A percentile compares a stretch with the other conserved stretches of the same genome.
Evolutionary conservation across 2,329 filamentous ascomycete genomes (phyloP).

Genomic region (Truncatella angustata): DNA sequence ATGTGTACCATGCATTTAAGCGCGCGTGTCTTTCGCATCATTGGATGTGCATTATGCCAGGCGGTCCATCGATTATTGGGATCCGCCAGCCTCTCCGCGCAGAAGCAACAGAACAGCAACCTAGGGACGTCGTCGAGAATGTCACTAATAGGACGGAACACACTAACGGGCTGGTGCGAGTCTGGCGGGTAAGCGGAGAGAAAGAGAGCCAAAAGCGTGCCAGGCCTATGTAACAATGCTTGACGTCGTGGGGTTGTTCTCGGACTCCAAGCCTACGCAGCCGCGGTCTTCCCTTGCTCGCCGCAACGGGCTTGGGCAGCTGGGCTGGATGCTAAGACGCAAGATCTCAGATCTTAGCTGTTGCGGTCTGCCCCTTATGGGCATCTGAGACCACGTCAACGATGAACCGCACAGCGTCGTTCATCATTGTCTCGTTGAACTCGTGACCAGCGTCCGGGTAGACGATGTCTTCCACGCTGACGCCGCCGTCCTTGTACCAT

Average conservation of each 20-base stretch:
- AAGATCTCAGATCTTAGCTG: constrained; percentile 23
- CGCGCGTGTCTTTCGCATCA: no score
- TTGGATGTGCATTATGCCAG: no score
- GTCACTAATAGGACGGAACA: constrained; percentile 49
- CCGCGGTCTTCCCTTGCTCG: constrained; percentile 36
- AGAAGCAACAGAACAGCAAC: constrained; percentile 37
- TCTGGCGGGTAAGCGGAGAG: constrained; percentile 46
- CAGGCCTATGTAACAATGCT: no score
- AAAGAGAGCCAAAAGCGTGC: constrained; percentile 50
- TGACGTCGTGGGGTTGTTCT: constrained; percentile 36
- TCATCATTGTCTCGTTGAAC: constrained; percentile 67
- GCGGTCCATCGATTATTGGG: no score
- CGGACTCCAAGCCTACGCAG: constrained; percentile 36
- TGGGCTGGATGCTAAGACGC: neutral
- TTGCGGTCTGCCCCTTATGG: constrained; percentile 21
- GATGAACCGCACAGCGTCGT: constrained; percentile 64
- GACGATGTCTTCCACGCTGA: constrained; percentile 63
- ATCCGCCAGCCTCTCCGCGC: constrained; percentile 53
- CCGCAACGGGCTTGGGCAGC: no score
- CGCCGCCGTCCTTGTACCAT: constrained; percentile 54
- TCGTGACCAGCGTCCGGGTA: constrained; percentile 69
- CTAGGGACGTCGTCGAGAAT: constrained; percentile 40
- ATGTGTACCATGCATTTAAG: constrained; percentile 73
- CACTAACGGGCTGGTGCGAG: constrained; percentile 48
- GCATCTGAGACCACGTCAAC: constrained; percentile 40